Conservation (phyloP, 2,329 filamentous ascomycete genomes). For the Paramyrothecium roridum region DNA sequence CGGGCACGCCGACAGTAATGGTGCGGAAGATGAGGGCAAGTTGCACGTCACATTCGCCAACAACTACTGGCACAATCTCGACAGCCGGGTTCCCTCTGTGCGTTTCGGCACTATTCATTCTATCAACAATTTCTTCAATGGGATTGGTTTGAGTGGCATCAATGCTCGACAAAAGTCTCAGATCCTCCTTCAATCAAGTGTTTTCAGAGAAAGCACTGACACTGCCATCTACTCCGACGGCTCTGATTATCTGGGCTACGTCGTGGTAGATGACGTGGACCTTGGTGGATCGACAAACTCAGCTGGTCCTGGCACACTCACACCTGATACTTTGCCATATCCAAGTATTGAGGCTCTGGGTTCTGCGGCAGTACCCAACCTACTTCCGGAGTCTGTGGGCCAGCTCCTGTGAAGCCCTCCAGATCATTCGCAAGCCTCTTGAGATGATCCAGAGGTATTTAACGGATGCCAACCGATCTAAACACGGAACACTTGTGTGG, state of each 20-base stretch:
- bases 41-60: not conserved
- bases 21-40: not conserved
- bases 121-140: not conserved
- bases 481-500: no score
- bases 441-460: no score
- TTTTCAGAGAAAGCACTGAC: not conserved
- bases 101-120: not conserved
- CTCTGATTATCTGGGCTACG: not conserved
- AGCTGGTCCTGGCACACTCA: not conserved
- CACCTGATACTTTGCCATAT: not conserved
- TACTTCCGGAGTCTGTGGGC: not conserved
- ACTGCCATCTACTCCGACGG: not conserved
- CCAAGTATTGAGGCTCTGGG: not conserved
- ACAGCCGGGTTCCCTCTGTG: not conserved
- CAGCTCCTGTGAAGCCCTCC: not conserved
- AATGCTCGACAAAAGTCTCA: not conserved
- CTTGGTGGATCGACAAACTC: not conserved
- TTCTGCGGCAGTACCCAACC: not conserved
- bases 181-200: not conserved
- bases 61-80: not conserved
- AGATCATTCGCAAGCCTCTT: not conserved
- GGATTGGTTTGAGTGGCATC: not conserved
- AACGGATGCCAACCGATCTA: no score
- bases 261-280: not conserved
- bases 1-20: not conserved